Conservation (phyloP, 2,329 filamentous ascomycete genomes). For the Sporothrix luriei region DNA sequence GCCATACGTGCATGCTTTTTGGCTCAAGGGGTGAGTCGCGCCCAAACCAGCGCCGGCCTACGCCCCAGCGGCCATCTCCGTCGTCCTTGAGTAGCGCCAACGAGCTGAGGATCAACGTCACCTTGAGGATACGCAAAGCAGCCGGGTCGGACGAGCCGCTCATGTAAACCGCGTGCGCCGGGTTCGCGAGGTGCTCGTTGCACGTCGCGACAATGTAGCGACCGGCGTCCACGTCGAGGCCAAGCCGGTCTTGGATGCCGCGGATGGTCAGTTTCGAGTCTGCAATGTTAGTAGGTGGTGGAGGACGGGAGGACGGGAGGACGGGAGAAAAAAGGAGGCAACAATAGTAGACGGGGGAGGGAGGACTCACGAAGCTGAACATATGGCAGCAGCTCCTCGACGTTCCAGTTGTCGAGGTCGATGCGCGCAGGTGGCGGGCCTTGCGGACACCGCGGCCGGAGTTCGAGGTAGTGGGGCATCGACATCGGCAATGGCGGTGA, state of each 20-base stretch:
- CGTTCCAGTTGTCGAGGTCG: constrained; percentile 24
- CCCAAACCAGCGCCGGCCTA: constrained; percentile 34
- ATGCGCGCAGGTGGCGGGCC: constrained; percentile 33
- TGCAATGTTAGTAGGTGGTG: constrained; percentile 11
- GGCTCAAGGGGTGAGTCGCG: background rate
- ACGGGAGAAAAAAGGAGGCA: background rate
- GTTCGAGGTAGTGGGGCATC: constrained; percentile 32
- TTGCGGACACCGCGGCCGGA: constrained; percentile 35
- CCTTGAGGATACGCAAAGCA: constrained; percentile 32
- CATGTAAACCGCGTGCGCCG: constrained; percentile 15
- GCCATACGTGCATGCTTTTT: constrained; percentile 32
- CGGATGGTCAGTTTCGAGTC: constrained; percentile 27
- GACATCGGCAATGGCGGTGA: background rate
- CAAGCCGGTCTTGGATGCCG: constrained; percentile 31
- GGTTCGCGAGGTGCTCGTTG: constrained; percentile 28
- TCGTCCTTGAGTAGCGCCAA: constrained; percentile 30
- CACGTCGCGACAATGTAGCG: constrained; percentile 23
- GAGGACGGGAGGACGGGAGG: background rate
- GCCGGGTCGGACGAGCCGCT: constrained; percentile 31
- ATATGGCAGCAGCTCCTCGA: constrained; percentile 34
- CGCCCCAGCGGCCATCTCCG: constrained; percentile 2
- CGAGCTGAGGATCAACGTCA: constrained; percentile 30
- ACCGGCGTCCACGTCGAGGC: constrained; percentile 22
- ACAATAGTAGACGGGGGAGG: background rate
- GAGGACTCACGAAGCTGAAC: constrained; percentile 32